phyloP scores from a whole-genome alignment of 2,329 filamentous ascomycete species.

The Cytospora piceae region DNA sequence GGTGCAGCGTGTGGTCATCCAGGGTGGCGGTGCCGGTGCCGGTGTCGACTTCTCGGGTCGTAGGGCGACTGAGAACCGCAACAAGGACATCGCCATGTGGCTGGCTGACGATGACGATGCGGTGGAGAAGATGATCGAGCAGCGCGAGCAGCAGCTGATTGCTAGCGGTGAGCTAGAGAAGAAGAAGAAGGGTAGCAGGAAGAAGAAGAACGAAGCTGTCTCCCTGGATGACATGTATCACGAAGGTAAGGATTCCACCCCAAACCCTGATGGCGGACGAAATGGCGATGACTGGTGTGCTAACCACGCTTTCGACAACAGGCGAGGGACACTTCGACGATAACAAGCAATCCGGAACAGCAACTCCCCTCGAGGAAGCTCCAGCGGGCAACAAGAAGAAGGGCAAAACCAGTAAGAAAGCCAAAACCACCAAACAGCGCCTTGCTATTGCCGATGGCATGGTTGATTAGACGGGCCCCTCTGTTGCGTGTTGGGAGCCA shows the following conservation, averaged over 20 bases:
- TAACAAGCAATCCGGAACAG: conserved; percentile 82
- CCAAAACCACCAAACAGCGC: conserved; percentile 70
- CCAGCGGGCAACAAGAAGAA: conserved; percentile 60
- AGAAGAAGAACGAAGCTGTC: conserved; percentile 53
- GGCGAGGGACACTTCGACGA: conserved; percentile 97
- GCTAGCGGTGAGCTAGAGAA: conserved; percentile 72
- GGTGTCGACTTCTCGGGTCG: conserved; percentile 97
- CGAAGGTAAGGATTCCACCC: conserved; percentile 73
- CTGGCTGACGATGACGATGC: conserved; percentile 96
- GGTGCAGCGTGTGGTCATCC: conserved; percentile 95
- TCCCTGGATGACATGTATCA: conserved; percentile 98
- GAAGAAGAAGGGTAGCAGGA: conserved; percentile 64
- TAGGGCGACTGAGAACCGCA: conserved; percentile 83
- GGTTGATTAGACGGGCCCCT: conserved; percentile 40
- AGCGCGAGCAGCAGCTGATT: conserved; percentile 84
- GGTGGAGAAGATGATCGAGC: conserved; percentile 76
- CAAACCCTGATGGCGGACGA: not conserved
- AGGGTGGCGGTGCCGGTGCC: conserved; percentile 78
- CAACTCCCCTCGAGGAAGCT: conserved; percentile 72
- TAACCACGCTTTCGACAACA: conserved; percentile 48
- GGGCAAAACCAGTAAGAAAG: conserved; percentile 60
- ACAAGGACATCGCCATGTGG: conserved; percentile 99
- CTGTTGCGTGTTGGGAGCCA: not conserved
- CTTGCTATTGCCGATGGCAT: conserved; percentile 69
- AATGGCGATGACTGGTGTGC: not conserved